Evolutionary conservation across 352 stramenopile genomes (phyloP), one percentile per base, ranked within the genome.

Genomic region (Pilasporangium apinafurcum): DNA sequence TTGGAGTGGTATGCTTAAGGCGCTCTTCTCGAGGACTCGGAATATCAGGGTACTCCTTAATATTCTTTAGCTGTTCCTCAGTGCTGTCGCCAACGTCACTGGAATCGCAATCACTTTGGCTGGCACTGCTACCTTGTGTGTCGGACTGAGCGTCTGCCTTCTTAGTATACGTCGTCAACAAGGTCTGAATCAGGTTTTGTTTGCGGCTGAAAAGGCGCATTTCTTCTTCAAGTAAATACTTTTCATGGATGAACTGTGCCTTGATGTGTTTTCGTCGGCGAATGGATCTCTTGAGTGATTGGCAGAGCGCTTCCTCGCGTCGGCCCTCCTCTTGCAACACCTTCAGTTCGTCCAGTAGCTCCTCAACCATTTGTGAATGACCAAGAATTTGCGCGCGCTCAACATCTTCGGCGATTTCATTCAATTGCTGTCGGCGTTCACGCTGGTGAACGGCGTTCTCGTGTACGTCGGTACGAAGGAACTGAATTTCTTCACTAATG

Each of bases 121-220:
- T 68, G 30, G 55, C 55, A 30, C 58, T 61, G 43, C 68, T 80
- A 28, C 46, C 58, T 27, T 60, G 40, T 16, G 70, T 63, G 37
- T 69, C 51, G 30, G 54, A 24, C 29, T 39, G 38, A 8, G 48
- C 28, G 8, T 34, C 34, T 17, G 31, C 56, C 18, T 71, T 59
- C 51, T 68, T 64, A 24, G 66, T 35, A 40, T 65, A 81, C 12
- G 58, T 78, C 18, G 53, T 42, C 33, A 83, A 53, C 51, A 83
- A 54, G 31, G 58, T 56, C 62, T 83, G 62, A 56, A 80, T 80
- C 41, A 83, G 62, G 52, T 66, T 71, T 49, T 83, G 60, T 59
- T 81, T 83, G 48, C 51, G 54, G 45, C 52, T 59, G 42, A 80
- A 83, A 25, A 51, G 54, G 22, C 59, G 53, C 43, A 78, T 61